phyloP scores from a whole-genome alignment of 192 early-diverging fungal species.

The Entophlyctis luteolus region DNA sequence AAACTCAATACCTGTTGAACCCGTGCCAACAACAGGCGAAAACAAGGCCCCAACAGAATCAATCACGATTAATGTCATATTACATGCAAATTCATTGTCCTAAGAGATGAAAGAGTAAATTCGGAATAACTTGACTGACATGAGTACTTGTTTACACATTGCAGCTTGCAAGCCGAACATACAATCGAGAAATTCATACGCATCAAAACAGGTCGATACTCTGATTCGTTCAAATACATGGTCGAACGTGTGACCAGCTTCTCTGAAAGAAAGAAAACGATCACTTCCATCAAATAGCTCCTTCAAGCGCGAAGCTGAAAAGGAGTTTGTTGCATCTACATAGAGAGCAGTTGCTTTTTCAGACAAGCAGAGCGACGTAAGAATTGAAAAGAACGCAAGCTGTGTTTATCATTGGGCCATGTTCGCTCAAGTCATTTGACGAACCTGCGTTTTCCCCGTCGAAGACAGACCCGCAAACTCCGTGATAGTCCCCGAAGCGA shows the following conservation, averaged over 20 bases:
- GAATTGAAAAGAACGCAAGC: slow-evolving; percentile 9
- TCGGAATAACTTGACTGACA: background rate
- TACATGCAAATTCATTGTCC: background rate
- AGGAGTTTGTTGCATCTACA: slow-evolving; percentile 9
- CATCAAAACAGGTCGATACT: slow-evolving; percentile 7
- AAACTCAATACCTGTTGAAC: background rate
- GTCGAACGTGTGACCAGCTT: background rate
- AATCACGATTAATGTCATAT: slow-evolving; percentile 6
- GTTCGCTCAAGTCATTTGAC: background rate
- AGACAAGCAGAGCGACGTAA: background rate
- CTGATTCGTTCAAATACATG: background rate
- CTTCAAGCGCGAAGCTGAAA: slow-evolving; percentile 1
- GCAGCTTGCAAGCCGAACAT: background rate
- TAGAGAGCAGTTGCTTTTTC: background rate
- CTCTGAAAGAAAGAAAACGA: background rate
- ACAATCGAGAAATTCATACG: background rate
- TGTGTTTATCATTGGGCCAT: background rate
- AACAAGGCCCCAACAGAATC: slow-evolving; percentile 21
- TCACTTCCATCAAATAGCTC: background rate
- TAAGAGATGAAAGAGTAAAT: background rate
- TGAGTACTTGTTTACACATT: background rate
- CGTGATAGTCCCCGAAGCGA: slow-evolving; percentile 8
- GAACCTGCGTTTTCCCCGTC: slow-evolving; percentile 26
- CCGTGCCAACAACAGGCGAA: slow-evolving; percentile 5
- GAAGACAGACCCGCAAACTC: slow-evolving; percentile 14